phyloP scores from a whole-genome alignment of 2,329 filamentous ascomycete species.

The Pseudogymnoascus sp. region DNA sequence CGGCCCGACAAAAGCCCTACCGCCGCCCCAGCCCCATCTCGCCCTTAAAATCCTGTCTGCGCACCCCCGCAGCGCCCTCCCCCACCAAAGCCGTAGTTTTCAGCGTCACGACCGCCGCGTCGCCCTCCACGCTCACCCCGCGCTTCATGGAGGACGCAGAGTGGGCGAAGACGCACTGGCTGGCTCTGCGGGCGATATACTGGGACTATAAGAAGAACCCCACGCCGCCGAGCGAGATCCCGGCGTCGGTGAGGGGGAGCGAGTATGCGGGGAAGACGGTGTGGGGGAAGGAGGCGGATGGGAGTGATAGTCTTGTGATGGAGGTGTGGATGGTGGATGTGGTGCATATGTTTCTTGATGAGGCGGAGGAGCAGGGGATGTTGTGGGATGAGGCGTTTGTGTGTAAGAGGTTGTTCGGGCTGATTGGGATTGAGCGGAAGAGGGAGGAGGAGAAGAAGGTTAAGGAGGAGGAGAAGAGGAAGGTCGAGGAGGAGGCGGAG shows the following conservation, averaged over 20 bases:
- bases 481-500: neutral
- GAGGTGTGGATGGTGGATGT: conserved; percentile 19
- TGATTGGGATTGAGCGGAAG: conserved; percentile 40
- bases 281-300: conserved; percentile 23
- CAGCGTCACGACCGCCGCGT: neutral
- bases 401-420: conserved; percentile 44
- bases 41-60: neutral
- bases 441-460: conserved; percentile 24
- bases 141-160: neutral
- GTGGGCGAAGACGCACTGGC: neutral
- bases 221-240: neutral
- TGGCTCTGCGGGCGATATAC: neutral
- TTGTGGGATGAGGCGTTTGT: conserved; percentile 43
- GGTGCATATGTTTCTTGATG: neutral
- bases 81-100: neutral
- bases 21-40: neutral
- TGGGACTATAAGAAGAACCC: neutral
- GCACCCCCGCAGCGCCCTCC: neutral
- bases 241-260: neutral
- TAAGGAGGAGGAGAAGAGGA: neutral
- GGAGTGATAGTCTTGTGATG: conserved; percentile 3
- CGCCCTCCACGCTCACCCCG: neutral
- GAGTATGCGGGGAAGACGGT: neutral
- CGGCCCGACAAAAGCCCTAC: neutral
- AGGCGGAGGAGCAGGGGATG: conserved; percentile 33